Evolutionary conservation across 805 yeast genomes (phyloP).

Genomic region (Candida takata): DNA sequence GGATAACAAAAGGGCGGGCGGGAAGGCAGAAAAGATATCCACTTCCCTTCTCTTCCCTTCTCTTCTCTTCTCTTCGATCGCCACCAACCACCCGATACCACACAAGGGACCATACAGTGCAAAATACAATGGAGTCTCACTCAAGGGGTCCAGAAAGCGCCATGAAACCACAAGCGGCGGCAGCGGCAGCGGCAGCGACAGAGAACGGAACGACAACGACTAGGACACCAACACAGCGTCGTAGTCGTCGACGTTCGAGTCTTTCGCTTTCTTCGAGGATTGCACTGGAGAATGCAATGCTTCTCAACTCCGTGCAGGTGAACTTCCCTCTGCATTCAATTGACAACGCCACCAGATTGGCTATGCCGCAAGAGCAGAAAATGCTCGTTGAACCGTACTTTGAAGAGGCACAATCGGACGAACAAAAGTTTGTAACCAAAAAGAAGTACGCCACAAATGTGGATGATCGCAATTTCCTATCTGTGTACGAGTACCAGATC

Average conservation of each 20-base stretch:
- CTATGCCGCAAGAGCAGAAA: conserved; percentile 20
- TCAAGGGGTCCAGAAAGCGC: no score
- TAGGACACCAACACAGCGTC: no score
- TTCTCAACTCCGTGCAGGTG: conserved; percentile 16
- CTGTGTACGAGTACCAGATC: conserved; percentile 66
- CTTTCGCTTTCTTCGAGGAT: neutral
- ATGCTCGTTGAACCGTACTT: conserved; percentile 8
- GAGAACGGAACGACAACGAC: no score
- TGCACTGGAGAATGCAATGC: conserved; percentile 8
- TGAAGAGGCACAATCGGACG: neutral
- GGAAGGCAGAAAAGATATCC: neutral
- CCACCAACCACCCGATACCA: neutral
- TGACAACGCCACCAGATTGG: conserved; percentile 9
- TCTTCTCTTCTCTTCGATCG: neutral
- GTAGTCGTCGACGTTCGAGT: conserved; percentile 1
- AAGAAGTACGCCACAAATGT: conserved; percentile 66
- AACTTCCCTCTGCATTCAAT: conserved; percentile 13
- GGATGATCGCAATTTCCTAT: conserved; percentile 60
- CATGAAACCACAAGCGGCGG: no score
- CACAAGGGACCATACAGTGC: no score
- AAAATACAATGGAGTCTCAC: no score
- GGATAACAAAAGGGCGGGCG: no score
- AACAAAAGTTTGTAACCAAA: conserved; percentile 11
- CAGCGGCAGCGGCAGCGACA: no score
- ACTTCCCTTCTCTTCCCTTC: neutral